phyloP scores from a whole-genome alignment of 1,284 basidiomycete species.

The Cryptococcus amylolentus region DNA sequence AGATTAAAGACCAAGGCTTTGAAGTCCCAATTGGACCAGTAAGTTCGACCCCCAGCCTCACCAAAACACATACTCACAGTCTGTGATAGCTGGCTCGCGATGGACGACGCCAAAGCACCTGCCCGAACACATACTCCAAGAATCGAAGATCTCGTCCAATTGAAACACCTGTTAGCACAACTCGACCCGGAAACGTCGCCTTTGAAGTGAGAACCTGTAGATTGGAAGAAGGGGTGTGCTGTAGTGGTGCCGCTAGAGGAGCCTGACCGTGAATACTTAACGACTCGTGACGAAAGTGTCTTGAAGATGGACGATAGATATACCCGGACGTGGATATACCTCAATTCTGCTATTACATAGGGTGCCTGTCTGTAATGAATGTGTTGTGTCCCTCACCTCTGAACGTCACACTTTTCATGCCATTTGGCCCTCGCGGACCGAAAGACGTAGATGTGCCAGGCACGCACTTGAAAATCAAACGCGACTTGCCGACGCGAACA shows the following conservation, averaged over 20 bases:
- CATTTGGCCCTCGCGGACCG: too few species aligned
- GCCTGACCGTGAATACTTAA: too few species aligned
- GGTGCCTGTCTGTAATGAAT: constrained; percentile 2
- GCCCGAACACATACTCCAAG: constrained; percentile 23
- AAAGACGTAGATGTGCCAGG: too few species aligned
- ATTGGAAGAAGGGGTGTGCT: too few species aligned
- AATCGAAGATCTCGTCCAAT: constrained; percentile 36
- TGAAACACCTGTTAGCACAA: constrained; percentile 35
- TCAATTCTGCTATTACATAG: background rate
- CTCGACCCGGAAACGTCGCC: constrained; percentile 38
- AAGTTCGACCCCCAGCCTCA: constrained; percentile 12
- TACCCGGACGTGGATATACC: background rate
- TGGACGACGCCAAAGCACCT: constrained; percentile 34
- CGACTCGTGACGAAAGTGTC: background rate
- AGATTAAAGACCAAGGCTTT: constrained; percentile 40
- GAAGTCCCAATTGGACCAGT: constrained; percentile 41
- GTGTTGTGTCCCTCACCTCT: background rate
- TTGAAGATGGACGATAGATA: background rate
- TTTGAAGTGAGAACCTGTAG: background rate
- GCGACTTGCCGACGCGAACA: background rate
- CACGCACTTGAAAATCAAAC: too few species aligned
- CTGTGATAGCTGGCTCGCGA: constrained; percentile 38
- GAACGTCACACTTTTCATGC: background rate
- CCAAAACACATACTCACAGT: background rate
- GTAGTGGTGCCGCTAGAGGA: too few species aligned